Base-by-base conservation (phyloP, 257 asterid species). In the Przewalskia tangutica region DNA sequence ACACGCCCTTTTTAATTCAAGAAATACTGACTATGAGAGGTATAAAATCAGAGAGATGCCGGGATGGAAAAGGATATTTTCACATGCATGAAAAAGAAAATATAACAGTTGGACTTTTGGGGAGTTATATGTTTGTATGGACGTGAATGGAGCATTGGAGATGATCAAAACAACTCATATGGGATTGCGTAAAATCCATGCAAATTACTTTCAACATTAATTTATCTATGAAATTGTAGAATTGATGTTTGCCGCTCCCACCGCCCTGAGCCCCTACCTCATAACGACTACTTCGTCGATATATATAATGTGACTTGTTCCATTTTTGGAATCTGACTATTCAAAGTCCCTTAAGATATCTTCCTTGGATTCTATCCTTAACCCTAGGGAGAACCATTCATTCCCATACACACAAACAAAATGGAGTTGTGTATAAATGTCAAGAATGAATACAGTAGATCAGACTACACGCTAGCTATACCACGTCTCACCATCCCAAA, bases 71-170 rank as follows among this genome's bases (percentile, higher is more conserved):
- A 8, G 2, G 53, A 67, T 20, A 20, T 48, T 48, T 73, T 48
- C 79, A 73, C 79, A 23, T 73, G 79, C 58, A 46, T 71, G 78
- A 11, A 17, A 20, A 6, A 8, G 27, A 51, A 17, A 18, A 46
- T 48, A 20, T 46, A 17, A 23, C 42, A 42, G 59, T 54, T 82
- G 76, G 64, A 58, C 32, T 73, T 42, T 60, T 60, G 63, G 54
- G 79, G 18, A 56, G 18, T 40, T 50, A 44, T 55, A 8, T 40
- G 44, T 60, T 75, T 83, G 83, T 81, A 81, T 81, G 84, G 86
- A 81, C 71, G n/a, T 77, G 40, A 82, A 82, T 71, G 77, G 84
- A 73, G 16, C 32, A 59, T 46, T 48, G 8, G 79, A 50, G 60
- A 73, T 73, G 60, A 23, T 7, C 46, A 50, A 75, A 75, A 75